Percentiles rank a stretch among this genome's conserved stretches.
These are phyloP conservation scores for Cordyceps fumosorosea DNA, from an alignment of 2,329 filamentous ascomycete species.

Conservation along the genomic window DNA sequence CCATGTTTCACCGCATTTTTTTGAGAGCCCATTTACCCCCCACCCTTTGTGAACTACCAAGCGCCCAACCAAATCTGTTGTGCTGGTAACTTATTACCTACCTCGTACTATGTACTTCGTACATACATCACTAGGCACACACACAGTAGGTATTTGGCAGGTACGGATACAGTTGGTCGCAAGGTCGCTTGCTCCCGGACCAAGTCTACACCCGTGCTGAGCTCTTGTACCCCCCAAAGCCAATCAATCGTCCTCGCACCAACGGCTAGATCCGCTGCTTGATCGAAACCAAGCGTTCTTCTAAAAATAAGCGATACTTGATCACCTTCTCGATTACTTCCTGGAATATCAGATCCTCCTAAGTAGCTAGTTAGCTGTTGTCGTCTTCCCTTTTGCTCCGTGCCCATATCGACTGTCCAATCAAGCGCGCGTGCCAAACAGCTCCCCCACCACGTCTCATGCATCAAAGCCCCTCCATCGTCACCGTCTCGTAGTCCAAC, in stretches of 20 bases:
- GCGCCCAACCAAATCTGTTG: not conserved
- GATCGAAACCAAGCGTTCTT: not conserved
- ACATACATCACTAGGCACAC: too few species aligned
- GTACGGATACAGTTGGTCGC: too few species aligned
- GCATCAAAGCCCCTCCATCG: constrained; percentile 26
- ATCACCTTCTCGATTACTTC: not conserved
- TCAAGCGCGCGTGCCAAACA: constrained; percentile 3
- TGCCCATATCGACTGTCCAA: constrained; percentile 3
- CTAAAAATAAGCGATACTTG: not conserved
- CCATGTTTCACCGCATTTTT: not conserved
- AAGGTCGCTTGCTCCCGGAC: too few species aligned
- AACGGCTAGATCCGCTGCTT: not conserved
- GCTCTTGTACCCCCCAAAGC: not conserved
- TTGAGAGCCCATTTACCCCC: not conserved
- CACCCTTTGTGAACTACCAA: not conserved
- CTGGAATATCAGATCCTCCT: not conserved
- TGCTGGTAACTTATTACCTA: too few species aligned
- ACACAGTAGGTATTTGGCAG: too few species aligned
- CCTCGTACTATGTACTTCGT: too few species aligned
- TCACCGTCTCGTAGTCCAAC: constrained; percentile 24
- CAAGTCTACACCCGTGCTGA: not conserved
- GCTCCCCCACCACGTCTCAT: constrained; percentile 11
- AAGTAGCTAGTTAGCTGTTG: not conserved
- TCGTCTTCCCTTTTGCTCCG: not conserved
- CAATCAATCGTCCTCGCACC: not conserved